Base-by-base conservation (phyloP, 2,329 filamentous ascomycete species). In the Lachnellula cervina region DNA sequence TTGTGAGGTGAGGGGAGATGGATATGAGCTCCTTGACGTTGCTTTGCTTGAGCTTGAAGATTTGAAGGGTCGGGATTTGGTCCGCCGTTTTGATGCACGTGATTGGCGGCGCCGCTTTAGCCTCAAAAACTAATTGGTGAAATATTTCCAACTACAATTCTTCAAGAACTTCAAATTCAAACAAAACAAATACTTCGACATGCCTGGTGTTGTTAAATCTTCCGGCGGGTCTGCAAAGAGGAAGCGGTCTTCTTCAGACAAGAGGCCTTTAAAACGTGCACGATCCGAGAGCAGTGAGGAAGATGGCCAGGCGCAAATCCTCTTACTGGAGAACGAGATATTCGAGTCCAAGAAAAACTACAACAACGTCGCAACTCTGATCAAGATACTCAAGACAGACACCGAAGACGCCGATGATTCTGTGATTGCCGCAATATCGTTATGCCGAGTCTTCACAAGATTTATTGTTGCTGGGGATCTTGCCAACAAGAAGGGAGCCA, bases 291-390 rank as follows among this genome's bases (percentile, higher is more conserved):
- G 67, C 50, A 74, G 76, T 59, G 76, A 77, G 51, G 74, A 80
- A 59, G 80, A 84, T 67, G 71, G 76, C 46, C 81, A 87, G 68
- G 78, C 81, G 54, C 80, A 83, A 60, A 89, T 96, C 57, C 74
- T 93, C 43, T 74, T 83, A 52, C 80, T 97, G 53, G 92, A 97
- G 74, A 79, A 83, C 60, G 86, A 89, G 55, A 91, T 97, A 54
- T 74, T 91, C 59, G 86, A 94, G 71, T 96, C 91, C 49, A 88
- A 85, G 68, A 90, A 91, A 71, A 83, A 96, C 73, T 96, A 95
- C 78, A 96, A 96, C 77, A 90, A 96, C 69, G 93, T 97, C 66
- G 80, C 83, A 7, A 82, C 80, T 11, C 74, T 97, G 38, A 76
- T 96, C 46, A 79, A 79, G 43, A 80, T 84, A 65, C 73, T 83